These are phyloP conservation scores for Scheffersomyces segobiensis DNA, from an alignment of 1,139 yeast genomes.

Conservation along the genomic window DNA sequence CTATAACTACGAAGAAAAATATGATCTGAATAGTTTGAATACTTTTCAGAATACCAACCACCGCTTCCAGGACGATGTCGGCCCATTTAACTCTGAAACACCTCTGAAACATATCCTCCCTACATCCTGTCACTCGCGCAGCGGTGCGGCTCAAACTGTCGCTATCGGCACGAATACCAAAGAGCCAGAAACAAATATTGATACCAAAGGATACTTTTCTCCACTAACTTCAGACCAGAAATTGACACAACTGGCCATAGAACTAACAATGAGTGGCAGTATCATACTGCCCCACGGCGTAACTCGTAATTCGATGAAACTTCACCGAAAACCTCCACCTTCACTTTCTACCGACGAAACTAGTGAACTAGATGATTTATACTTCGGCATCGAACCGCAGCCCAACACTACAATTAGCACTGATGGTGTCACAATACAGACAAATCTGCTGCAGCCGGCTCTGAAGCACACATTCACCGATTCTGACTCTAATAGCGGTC, in stretches of 20 bases:
- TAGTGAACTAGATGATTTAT: not conserved
- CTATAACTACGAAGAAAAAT: not conserved
- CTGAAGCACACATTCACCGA: not conserved
- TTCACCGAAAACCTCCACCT: constrained; percentile 27
- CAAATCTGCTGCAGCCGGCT: not conserved
- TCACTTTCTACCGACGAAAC: not conserved
- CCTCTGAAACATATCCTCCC: not conserved
- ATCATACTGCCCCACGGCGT: not conserved
- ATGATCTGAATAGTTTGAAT: not conserved
- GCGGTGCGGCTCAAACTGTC: not conserved
- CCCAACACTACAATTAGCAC: not conserved
- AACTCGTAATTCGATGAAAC: not conserved
- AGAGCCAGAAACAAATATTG: not conserved
- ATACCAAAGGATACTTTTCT: not conserved
- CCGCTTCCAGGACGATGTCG: not conserved
- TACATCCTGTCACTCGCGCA: not conserved
- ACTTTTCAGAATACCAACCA: too few species aligned
- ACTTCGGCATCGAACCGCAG: not conserved
- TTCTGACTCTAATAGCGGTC: not conserved
- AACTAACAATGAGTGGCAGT: not conserved
- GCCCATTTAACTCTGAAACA: not conserved
- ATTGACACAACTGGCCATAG: not conserved
- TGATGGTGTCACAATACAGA: not conserved
- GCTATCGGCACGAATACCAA: not conserved
- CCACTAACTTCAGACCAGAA: not conserved